Conservation (phyloP, 441 rosid species). For the Erodium trifolium region DNA sequence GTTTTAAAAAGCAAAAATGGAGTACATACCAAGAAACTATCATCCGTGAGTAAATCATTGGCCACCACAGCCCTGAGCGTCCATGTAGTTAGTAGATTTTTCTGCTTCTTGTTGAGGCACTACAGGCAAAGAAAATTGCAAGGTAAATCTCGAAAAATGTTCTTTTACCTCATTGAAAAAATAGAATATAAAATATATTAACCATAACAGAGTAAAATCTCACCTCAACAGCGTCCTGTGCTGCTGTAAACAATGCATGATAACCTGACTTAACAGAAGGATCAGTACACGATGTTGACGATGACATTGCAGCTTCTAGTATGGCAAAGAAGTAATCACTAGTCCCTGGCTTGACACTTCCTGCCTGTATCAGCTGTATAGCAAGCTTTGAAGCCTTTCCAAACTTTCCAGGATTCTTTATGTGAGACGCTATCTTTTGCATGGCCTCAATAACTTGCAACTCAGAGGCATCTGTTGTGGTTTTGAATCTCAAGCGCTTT, state of each 20-base stretch:
- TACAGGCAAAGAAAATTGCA: conserved; percentile 24
- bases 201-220: conserved; percentile 15
- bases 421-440: conserved; percentile 84
- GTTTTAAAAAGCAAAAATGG: too few species aligned
- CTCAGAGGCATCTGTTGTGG: conserved; percentile 80
- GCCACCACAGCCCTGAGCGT: conserved; percentile 67
- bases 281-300: conserved; percentile 54
- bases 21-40: conserved; percentile 76
- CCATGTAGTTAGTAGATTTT: conserved; percentile 58
- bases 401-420: conserved; percentile 61
- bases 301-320: conserved; percentile 80
- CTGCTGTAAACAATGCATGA: conserved; percentile 69
- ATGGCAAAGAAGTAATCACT: conserved; percentile 58
- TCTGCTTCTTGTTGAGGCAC: conserved; percentile 66
- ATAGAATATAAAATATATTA: not conserved
- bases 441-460: conserved; percentile 75
- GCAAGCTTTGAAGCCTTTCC: conserved; percentile 86
- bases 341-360: conserved; percentile 77
- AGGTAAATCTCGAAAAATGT: conserved; percentile 19
- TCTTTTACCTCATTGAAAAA: not conserved
- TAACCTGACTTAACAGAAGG: conserved; percentile 55
- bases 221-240: conserved; percentile 73
- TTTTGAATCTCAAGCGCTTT: conserved; percentile 77
- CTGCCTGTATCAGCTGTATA: conserved; percentile 73
- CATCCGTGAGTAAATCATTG: conserved; percentile 85